Percentiles rank a stretch among this genome's conserved stretches.
phyloP scores from a whole-genome alignment of 2,329 filamentous ascomycete genomes.

The Penicillium polonicum region DNA sequence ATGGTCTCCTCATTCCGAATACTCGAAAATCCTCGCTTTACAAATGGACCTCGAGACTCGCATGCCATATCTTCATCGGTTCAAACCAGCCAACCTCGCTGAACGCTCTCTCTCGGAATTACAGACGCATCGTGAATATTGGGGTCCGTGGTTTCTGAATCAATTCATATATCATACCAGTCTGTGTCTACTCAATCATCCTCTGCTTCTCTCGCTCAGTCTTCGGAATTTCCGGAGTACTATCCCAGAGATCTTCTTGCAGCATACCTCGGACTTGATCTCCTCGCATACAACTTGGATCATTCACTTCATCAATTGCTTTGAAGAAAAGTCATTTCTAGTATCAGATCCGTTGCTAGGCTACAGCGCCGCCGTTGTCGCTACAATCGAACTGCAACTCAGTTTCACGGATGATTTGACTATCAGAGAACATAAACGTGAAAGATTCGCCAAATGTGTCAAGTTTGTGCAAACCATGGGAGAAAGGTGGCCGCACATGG shows the following conservation, averaged over 20 bases:
- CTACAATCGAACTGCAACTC: constrained; percentile 55
- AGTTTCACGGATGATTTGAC: constrained; percentile 49
- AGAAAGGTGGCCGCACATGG: constrained; percentile 48
- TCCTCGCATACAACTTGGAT: constrained; percentile 55
- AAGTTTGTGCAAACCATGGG: constrained; percentile 46
- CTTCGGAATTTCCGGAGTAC: constrained; percentile 53
- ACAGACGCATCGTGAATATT: constrained; percentile 50
- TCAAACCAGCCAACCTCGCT: constrained; percentile 50
- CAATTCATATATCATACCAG: constrained; percentile 56
- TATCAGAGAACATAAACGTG: constrained; percentile 44
- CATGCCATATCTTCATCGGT: constrained; percentile 53
- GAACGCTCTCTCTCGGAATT: constrained; percentile 45
- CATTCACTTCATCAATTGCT: constrained; percentile 52
- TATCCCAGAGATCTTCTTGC: constrained; percentile 56
- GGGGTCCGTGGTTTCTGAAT: constrained; percentile 54
- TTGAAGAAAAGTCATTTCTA: constrained; percentile 47
- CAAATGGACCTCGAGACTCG: constrained; percentile 55
- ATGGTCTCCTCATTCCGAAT: constrained; percentile 54
- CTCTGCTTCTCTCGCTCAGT: constrained; percentile 53
- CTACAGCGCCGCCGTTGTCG: constrained; percentile 53
- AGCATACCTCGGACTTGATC: constrained; percentile 54
- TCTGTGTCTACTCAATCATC: constrained; percentile 55
- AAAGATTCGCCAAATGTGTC: constrained; percentile 48
- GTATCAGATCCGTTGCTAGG: constrained; percentile 50
- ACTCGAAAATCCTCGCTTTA: constrained; percentile 50